Evolutionary conservation across 2,329 filamentous ascomycete genomes (phyloP).

Genomic region (Alternaria postmessia): DNA sequence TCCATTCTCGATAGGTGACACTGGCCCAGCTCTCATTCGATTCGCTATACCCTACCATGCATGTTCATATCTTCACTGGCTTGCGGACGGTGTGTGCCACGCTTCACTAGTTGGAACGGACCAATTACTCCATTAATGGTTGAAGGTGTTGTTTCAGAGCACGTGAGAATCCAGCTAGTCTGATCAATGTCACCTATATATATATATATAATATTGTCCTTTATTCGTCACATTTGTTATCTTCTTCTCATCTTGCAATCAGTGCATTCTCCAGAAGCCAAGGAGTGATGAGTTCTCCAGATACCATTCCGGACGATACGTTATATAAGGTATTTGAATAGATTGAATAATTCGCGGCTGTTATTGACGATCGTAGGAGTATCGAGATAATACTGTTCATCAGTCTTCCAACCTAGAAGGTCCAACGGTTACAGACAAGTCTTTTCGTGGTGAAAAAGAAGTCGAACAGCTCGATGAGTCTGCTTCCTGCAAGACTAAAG

Average conservation of each 20-base stretch:
- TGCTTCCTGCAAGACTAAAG: neutral
- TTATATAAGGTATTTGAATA: neutral
- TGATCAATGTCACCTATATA: neutral
- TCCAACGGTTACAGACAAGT: neutral
- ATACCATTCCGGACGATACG: slow-evolving; percentile 4
- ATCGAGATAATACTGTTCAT: slow-evolving; percentile 4
- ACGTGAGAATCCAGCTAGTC: neutral
- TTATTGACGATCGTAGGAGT: neutral
- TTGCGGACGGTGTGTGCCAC: neutral
- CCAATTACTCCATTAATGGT: neutral
- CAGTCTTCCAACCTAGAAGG: neutral
- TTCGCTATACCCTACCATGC: neutral
- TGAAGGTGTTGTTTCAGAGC: neutral
- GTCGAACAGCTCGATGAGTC: neutral
- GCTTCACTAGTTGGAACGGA: neutral
- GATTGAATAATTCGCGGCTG: neutral
- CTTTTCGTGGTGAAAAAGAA: neutral
- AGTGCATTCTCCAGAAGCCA: neutral
- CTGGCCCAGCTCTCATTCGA: neutral
- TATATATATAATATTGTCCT: neutral
- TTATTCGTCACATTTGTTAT: neutral
- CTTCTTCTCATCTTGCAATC: neutral
- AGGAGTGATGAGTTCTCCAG: slow-evolving; percentile 4
- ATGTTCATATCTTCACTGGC: neutral
- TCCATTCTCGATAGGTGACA: neutral